Conservation (phyloP, 1,284 basidiomycete genomes). For the Pseudozyma pruni region DNA sequence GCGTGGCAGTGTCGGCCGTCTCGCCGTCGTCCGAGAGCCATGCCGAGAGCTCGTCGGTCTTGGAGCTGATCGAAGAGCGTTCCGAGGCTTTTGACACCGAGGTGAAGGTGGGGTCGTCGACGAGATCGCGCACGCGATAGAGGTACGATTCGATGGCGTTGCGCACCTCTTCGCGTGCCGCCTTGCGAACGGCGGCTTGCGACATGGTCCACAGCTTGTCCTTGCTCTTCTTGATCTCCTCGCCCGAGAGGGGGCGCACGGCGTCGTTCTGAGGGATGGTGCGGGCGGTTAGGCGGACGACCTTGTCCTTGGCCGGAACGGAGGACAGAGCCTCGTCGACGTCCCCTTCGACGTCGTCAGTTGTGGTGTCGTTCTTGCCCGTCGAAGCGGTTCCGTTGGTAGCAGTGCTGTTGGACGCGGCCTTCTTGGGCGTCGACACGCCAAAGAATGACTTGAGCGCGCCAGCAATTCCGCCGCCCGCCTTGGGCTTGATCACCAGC, state of each 20-base stretch:
- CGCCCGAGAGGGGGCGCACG: slow-evolving; percentile 50
- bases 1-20: slow-evolving; percentile 73
- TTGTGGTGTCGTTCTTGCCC: slow-evolving; percentile 9
- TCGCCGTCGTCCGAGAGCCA: slow-evolving; percentile 93
- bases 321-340: slow-evolving; percentile 25
- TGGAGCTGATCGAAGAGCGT: slow-evolving; percentile 75
- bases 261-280: slow-evolving; percentile 37
- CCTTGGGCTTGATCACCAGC: slow-evolving; percentile 61
- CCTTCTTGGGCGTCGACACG: slow-evolving; percentile 42
- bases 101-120: slow-evolving; percentile 76
- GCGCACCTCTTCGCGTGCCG: slow-evolving; percentile 84
- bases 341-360: slow-evolving; percentile 11
- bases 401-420: slow-evolving; percentile 18
- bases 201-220: slow-evolving; percentile 72
- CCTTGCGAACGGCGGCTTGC: slow-evolving; percentile 79
- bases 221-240: slow-evolving; percentile 55
- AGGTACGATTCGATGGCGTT: slow-evolving; percentile 92
- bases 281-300: slow-evolving; percentile 45
- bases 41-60: slow-evolving; percentile 77
- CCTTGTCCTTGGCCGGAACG: slow-evolving; percentile 46
- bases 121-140: slow-evolving; percentile 86
- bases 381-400: slow-evolving; percentile 31
- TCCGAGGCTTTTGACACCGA: slow-evolving; percentile 81
- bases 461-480: slow-evolving; percentile 53
- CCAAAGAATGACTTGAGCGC: slow-evolving; percentile 62